Percentiles rank a stretch among this genome's conserved stretches.
Conservation (phyloP, 139 green algal genomes). For the Chlamydomonas schloesseri region DNA sequence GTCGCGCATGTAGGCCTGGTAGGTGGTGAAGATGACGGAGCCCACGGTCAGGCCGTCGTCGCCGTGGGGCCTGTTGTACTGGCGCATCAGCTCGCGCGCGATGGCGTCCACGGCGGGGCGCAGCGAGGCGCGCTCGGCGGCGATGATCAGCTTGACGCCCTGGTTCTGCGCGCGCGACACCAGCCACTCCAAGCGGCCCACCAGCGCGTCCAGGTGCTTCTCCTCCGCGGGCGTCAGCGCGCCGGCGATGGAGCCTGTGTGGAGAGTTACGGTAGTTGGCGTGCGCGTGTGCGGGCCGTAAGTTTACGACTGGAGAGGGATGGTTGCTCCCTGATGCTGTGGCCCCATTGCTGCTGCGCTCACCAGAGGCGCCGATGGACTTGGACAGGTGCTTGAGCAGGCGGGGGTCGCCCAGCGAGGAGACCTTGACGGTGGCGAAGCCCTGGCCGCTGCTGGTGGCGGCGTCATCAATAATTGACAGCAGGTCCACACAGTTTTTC, state of each 20-base stretch:
- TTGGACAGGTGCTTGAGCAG: conserved; percentile 55
- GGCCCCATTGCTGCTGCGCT: too few relatives aligned
- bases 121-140: conserved; percentile 27
- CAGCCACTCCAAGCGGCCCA: conserved; percentile 23
- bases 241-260: too few relatives aligned
- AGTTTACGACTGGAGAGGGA: too few relatives aligned
- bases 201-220: conserved; percentile 1
- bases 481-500: conserved; percentile 31
- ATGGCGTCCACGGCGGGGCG: conserved; percentile 84
- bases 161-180: conserved; percentile 23
- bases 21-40: conserved; percentile 80
- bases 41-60: background rate
- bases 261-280: too few relatives aligned
- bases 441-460: conserved; percentile 66
- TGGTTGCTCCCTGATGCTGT: too few relatives aligned
- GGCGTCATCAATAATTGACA: conserved; percentile 77
- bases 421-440: conserved; percentile 91
- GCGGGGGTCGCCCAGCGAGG: conserved; percentile 83
- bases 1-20: conserved; percentile 89
- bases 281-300: too few relatives aligned
- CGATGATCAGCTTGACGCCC: conserved; percentile 46
- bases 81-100: conserved; percentile 74
- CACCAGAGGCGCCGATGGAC: background rate
- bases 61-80: conserved; percentile 70
- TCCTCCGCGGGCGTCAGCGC: conserved; percentile 1